phyloP scores from a whole-genome alignment of 2,329 filamentous ascomycete species.

The Clonostachys byssicola region DNA sequence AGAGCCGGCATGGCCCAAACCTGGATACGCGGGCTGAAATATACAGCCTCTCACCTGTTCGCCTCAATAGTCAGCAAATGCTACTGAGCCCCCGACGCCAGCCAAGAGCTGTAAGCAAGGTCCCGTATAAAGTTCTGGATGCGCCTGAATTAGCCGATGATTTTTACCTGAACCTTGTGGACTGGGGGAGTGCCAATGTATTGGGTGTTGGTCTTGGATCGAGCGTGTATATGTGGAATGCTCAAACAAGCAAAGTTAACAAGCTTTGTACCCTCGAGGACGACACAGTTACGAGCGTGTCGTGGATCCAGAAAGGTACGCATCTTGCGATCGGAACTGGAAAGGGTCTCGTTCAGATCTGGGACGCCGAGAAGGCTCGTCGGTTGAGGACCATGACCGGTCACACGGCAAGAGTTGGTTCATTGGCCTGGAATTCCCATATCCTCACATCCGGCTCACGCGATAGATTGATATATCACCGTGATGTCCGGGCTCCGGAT shows the following conservation, averaged over 20 bases:
- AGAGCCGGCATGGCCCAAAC: conserved; percentile 82
- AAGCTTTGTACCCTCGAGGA: conserved; percentile 91
- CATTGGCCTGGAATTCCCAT: conserved; percentile 96
- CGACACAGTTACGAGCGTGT: conserved; percentile 93
- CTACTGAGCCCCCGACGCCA: conserved; percentile 86
- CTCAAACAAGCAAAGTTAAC: conserved; percentile 82
- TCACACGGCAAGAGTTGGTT: conserved; percentile 88
- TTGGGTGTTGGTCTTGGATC: conserved; percentile 88
- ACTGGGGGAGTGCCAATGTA: conserved; percentile 95
- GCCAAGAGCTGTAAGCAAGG: conserved; percentile 87
- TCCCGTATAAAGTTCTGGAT: conserved; percentile 96
- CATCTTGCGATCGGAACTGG: conserved; percentile 94
- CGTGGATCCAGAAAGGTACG: conserved; percentile 96
- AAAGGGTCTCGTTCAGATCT: conserved; percentile 94
- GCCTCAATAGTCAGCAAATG: conserved; percentile 90
- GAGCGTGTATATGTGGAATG: conserved; percentile 98
- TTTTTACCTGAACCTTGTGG: conserved; percentile 95
- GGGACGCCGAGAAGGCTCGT: conserved; percentile 86
- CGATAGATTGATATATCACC: conserved; percentile 90
- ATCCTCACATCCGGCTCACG: conserved; percentile 94
- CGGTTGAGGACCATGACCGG: conserved; percentile 94
- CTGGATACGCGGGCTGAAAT: conserved; percentile 87
- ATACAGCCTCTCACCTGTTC: conserved; percentile 92
- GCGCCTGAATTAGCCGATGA: conserved; percentile 95
- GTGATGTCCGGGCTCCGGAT: conserved; percentile 88